Percentiles rank a stretch among this genome's conserved stretches.
Evolutionary conservation across 352 stramenopile species (phyloP).

Genomic region (Phytophthora citricola): DNA sequence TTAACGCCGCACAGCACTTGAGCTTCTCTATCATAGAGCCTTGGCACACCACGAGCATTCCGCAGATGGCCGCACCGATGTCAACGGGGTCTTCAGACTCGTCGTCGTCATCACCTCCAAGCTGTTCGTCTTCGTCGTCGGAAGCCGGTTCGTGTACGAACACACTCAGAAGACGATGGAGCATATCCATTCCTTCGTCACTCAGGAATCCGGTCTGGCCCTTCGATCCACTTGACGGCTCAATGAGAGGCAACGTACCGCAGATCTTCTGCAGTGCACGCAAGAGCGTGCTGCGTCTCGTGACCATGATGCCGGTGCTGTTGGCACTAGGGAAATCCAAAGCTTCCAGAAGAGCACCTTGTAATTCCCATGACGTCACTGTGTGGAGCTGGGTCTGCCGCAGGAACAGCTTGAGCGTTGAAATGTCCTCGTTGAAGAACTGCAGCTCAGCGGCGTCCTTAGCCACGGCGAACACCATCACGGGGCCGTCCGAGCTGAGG

Average conservation of each 20-base stretch:
- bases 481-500: conserved; percentile 69
- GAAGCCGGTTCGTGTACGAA: conserved; percentile 63
- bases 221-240: conserved; percentile 25
- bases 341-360: conserved; percentile 44
- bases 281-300: conserved; percentile 57
- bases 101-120: conserved; percentile 50
- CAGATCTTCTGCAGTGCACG: conserved; percentile 61
- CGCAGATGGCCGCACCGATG: conserved; percentile 59
- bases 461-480: conserved; percentile 85
- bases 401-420: conserved; percentile 67
- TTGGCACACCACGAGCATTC: conserved; percentile 71
- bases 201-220: conserved; percentile 44
- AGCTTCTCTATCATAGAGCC: conserved; percentile 69
- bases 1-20: conserved; percentile 49
- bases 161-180: conserved; percentile 68
- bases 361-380: conserved; percentile 47
- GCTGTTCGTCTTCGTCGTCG: conserved; percentile 32
- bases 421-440: conserved; percentile 86
- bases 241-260: conserved; percentile 28
- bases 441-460: conserved; percentile 76
- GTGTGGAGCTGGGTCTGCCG: conserved; percentile 70
- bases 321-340: conserved; percentile 37
- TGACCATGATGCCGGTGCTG: conserved; percentile 35
- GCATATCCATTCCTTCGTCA: conserved; percentile 68
- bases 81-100: conserved; percentile 63